Evolutionary conservation across 2,329 filamentous ascomycete genomes (phyloP), one percentile per base, ranked within the genome.

Genomic region (Aureobasidium lini): DNA sequence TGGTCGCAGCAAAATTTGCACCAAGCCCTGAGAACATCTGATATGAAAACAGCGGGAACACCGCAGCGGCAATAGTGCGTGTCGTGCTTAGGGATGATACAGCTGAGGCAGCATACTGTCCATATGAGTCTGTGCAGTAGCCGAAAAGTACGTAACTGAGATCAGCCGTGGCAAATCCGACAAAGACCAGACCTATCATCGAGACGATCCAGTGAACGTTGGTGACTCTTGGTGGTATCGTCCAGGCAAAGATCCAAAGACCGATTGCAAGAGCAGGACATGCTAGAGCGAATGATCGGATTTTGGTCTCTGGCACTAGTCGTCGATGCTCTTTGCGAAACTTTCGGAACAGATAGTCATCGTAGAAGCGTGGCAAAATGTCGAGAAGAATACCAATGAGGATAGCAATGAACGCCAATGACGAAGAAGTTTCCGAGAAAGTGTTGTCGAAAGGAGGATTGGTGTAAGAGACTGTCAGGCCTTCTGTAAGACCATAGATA

Each of bases 371-470:
- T 1, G 73, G 72, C 0, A 77, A 60, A 4, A 76, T 68, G 36
- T 73, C 74, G 15, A 74, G 62, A 7, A 71, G 49, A 1, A 74
- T 69, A 2, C 77, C 77, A 0, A 88, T 73, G 87, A 90, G 68
- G 86, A 90, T 65, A 81, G 72, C 61, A 70, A 75, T 78, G 72
- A 86, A 79, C 74, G 68, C 10, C 71, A 73, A 64, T 65, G 70
- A 40, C 88, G 89, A 66, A 3, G 72, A 66, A 0, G 70, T 64
- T 2, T 63, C 57, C 2, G 67, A 62, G 62, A 77, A 72, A 1
- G 71, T 69, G 53, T 74, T 64, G 37, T 59, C 42, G 58, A 65
- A 65, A 4, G 62, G 62, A 15, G 62, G 61, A 4, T 68, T 66
- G 23, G 62, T 64, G 52, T 66, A 66, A 3, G 61, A 52, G 3